Evolutionary conservation across 1,139 yeast species (phyloP), one percentile per base, ranked within the genome.

Genomic region (Zygoascus sp.): DNA sequence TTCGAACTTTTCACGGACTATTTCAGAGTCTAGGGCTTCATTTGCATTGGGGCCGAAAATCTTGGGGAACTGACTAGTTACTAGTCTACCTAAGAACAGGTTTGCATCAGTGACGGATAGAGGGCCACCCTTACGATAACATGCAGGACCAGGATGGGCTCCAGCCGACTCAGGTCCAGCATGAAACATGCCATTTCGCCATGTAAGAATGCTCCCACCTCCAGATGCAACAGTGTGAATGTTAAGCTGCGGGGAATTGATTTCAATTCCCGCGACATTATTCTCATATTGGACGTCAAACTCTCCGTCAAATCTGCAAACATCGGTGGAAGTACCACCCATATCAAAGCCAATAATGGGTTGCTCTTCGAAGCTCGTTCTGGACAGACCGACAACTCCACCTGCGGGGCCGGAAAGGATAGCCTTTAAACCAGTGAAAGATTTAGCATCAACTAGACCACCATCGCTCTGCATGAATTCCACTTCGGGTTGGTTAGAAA

Each of bases 261-360:
- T 58, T 19, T 63, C 60, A 41, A 68, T 61, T 19, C 70, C 72
- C 19, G 70, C 70, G 25, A 65, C 64, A n/a, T 56, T 46, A 27
- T 62, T 60, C 47, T 67, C 69, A 50, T 65, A 67, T 4, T 60
- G 53, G 34, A 59, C 58, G 47, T 68, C 72, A 47, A 54, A 62
- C 5, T 68, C 69, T 41, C 58, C 60, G 58, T 58, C 47, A 45
- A 66, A 63, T 41, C 64, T 47, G 2, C 70, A 66, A 9, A 67
- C 72, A 57, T 68, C 72, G 3, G 72, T 67, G 1, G 71, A 67
- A 16, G 72, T 68, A 27, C 72, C 72, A 27, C 72, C 72, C 71
- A 67, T 68, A 58, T 68, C 73, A 49, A 68, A 68, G 3, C 73
- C 73, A 48, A 68, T 61, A 5, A 66, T 59, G 2, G 72, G 71